A percentile compares a stretch with the other conserved stretches of the same genome.
These are phyloP conservation scores for Ambrosia artemisiifolia DNA, from an alignment of 129 eudicot genomes.

Conservation along the genomic window DNA sequence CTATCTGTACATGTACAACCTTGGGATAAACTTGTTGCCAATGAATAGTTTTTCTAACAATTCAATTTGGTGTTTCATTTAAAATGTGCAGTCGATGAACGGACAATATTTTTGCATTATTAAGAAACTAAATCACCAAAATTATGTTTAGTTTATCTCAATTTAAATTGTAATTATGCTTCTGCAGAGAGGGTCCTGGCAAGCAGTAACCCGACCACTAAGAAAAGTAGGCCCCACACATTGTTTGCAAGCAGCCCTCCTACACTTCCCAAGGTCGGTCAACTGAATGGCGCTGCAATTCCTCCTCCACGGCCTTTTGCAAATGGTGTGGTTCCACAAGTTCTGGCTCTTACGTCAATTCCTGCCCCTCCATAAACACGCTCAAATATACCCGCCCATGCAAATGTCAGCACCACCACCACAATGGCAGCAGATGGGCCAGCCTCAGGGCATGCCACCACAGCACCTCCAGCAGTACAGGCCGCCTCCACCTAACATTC, in stretches of 20 bases:
- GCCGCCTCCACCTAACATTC: no score
- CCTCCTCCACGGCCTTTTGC: constrained; percentile 64
- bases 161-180: not conserved
- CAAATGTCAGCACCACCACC: constrained; percentile 68
- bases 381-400: constrained; percentile 50
- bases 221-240: constrained; percentile 92
- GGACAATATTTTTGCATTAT: constrained; percentile 58
- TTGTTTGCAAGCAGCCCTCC: constrained; percentile 99
- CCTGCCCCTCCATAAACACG: constrained; percentile 69
- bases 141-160: not conserved
- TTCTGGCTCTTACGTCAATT: constrained; percentile 49
- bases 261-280: constrained; percentile 46
- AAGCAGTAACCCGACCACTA: constrained; percentile 71
- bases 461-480: constrained; percentile 50
- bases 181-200: constrained; percentile 82
- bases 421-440: constrained; percentile 87
- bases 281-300: constrained; percentile 58
- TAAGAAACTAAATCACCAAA: not conserved
- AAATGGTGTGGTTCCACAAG: constrained; percentile 62
- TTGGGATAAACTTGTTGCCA: not conserved
- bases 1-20: no score
- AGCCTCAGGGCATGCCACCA: constrained; percentile 41
- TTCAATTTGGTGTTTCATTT: not conserved
- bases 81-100: constrained; percentile 79
- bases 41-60: not conserved